Conservation (phyloP, 1,139 yeast genomes). For the Saccharomyces hybrid region DNA sequence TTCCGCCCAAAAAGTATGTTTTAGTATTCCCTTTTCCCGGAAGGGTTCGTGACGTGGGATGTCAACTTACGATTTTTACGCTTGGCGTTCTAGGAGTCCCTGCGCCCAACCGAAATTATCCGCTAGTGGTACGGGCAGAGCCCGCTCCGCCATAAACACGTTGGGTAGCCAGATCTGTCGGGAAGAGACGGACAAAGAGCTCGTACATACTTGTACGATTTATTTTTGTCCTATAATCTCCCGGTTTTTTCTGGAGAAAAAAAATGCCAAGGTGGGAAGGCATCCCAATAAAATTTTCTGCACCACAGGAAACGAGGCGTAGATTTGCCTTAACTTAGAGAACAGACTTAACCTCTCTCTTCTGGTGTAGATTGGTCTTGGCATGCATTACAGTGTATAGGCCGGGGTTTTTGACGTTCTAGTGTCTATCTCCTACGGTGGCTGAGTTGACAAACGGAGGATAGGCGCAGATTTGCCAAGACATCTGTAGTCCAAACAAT, state of each 20-base stretch:
- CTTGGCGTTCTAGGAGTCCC: not conserved
- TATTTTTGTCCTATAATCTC: not conserved
- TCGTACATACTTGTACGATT: not conserved
- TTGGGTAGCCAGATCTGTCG: not conserved
- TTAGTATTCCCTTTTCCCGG: not conserved
- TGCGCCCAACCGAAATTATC: not conserved
- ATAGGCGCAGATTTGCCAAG: too few species aligned
- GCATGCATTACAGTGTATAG: too few species aligned
- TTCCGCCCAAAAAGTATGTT: not conserved
- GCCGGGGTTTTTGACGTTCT: too few species aligned
- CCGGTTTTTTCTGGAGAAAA: not conserved
- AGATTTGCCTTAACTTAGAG: too few species aligned
- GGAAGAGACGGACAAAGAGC: not conserved
- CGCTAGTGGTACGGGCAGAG: not conserved
- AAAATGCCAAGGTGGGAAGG: too few species aligned
- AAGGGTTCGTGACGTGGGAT: not conserved
- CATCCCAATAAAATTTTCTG: too few species aligned
- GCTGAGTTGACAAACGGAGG: too few species aligned
- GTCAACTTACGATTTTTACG: not conserved
- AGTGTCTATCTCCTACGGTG: too few species aligned
- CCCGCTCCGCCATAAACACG: not conserved
- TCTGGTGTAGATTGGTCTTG: too few species aligned
- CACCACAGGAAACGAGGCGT: too few species aligned
- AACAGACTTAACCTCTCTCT: too few species aligned
- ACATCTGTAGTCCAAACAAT: too few species aligned